Evolutionary conservation across 257 asterid species (phyloP).

Genomic region (Ilex aquifolium): DNA sequence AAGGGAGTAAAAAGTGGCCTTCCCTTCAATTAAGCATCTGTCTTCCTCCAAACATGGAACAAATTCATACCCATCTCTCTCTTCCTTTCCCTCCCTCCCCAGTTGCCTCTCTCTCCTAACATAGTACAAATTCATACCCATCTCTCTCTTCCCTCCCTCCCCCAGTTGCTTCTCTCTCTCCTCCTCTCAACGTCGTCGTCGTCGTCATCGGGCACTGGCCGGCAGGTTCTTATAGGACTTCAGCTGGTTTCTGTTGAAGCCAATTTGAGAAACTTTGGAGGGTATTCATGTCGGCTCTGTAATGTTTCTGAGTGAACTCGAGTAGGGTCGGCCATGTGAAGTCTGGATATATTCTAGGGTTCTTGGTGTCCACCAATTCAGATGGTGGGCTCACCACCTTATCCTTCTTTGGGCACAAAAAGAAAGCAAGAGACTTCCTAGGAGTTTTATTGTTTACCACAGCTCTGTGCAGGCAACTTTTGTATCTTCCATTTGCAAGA

Average conservation of each 20-base stretch:
- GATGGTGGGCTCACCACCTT: slow-evolving; percentile 81
- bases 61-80: no score
- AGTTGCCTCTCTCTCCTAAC: neutral
- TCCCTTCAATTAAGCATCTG: neutral
- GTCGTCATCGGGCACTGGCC: neutral
- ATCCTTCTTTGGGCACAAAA: slow-evolving; percentile 76
- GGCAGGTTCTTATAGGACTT: neutral
- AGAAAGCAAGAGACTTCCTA: slow-evolving; percentile 87
- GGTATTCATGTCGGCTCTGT: slow-evolving; percentile 89
- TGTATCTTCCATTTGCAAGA: slow-evolving; percentile 78
- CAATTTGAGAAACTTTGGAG: slow-evolving; percentile 63
- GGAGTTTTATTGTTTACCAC: slow-evolving; percentile 76
- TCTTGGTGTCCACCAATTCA: slow-evolving; percentile 63
- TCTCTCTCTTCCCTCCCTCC: no score
- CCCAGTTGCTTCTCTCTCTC: neutral
- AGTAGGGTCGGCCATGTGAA: slow-evolving; percentile 68
- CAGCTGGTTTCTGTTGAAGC: slow-evolving; percentile 36
- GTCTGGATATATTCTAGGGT: slow-evolving; percentile 76
- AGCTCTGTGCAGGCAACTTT: slow-evolving; percentile 89
- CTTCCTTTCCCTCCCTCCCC: neutral
- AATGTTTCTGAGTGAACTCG: slow-evolving; percentile 85
- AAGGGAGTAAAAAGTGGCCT: neutral
- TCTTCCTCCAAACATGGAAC: neutral
- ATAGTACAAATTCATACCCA: neutral
- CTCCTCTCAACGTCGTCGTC: neutral